Conservation (phyloP, 306 rosid genomes). For the Cicer cuneatum region DNA sequence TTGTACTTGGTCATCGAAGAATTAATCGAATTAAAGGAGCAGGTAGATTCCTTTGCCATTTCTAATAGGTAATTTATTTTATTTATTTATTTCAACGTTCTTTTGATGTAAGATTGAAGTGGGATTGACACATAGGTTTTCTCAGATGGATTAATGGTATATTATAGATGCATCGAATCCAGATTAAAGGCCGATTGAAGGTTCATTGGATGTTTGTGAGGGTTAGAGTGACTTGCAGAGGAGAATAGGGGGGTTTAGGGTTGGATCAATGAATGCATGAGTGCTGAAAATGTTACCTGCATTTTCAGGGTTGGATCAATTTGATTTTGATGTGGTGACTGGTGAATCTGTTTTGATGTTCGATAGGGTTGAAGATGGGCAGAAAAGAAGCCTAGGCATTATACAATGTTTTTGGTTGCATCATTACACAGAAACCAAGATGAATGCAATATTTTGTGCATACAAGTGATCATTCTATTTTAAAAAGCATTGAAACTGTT, state of each 20-base stretch:
- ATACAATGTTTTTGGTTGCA: conserved; percentile 15
- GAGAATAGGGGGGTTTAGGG: conserved; percentile 9
- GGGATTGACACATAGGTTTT: conserved; percentile 24
- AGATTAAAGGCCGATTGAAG: conserved; percentile 7
- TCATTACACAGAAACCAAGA: conserved; percentile 16
- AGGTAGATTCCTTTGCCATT: conserved; percentile 21
- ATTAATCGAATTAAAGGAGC: conserved; percentile 20
- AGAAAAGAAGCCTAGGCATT: conserved; percentile 19
- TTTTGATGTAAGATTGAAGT: neutral
- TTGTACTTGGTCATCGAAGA: conserved; percentile 6
- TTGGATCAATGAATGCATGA: neutral
- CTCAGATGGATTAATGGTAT: conserved; percentile 10
- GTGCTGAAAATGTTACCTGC: conserved; percentile 7
- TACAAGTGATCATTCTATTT: neutral
- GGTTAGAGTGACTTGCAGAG: neutral
- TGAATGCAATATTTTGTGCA: conserved; percentile 4
- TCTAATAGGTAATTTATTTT: neutral
- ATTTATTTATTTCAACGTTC: neutral
- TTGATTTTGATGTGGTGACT: conserved; percentile 32
- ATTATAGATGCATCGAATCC: neutral
- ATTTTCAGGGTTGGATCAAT: conserved; percentile 11
- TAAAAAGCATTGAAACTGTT: conserved; percentile 6
- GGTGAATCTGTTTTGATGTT: neutral
- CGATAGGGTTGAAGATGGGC: conserved; percentile 18
- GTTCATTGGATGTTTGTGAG: conserved; percentile 9